Conservation (phyloP, 345 rosid genomes). For the Litchi chinensis region DNA sequence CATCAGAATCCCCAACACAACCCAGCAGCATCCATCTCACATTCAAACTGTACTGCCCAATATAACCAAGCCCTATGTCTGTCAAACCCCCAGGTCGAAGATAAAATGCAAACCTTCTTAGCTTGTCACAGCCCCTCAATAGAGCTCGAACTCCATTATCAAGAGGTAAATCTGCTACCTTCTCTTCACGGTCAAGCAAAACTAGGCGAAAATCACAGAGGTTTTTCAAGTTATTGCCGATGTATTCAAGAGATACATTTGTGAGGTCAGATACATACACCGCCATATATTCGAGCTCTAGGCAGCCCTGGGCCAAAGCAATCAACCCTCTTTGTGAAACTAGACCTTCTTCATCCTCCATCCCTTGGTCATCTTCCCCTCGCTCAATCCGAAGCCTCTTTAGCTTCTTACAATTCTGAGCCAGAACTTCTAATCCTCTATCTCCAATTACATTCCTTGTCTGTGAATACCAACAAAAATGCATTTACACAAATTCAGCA, state of each 20-base stretch:
- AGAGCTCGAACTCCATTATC: slow-evolving; percentile 88
- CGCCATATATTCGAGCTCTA: slow-evolving; percentile 74
- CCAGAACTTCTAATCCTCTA: slow-evolving; percentile 84
- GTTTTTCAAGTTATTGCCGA: slow-evolving; percentile 69
- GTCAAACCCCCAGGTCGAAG: slow-evolving; percentile 83
- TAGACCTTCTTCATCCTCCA: slow-evolving; percentile 85
- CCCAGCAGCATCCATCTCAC: slow-evolving; percentile 97
- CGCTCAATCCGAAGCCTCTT: slow-evolving; percentile 93
- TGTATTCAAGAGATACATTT: slow-evolving; percentile 63
- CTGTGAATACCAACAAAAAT: slow-evolving; percentile 44
- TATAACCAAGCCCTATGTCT: slow-evolving; percentile 75
- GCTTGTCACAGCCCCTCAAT: slow-evolving; percentile 78
- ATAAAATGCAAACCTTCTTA: slow-evolving; percentile 79
- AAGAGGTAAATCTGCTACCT: slow-evolving; percentile 81
- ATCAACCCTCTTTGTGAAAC: slow-evolving; percentile 90
- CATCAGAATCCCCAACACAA: slow-evolving; percentile 76
- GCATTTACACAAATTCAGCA: slow-evolving; percentile 2
- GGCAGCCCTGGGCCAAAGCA: slow-evolving; percentile 85
- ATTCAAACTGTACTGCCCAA: slow-evolving; percentile 72
- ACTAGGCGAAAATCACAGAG: slow-evolving; percentile 86
- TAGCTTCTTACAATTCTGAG: slow-evolving; percentile 64
- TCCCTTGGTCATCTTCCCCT: slow-evolving; percentile 85
- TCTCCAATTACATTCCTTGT: slow-evolving; percentile 96
- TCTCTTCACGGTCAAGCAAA: slow-evolving; percentile 74
- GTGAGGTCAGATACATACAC: slow-evolving; percentile 88